Conservation (phyloP, 1,139 yeast genomes). For the Nadsonia commutata region DNA sequence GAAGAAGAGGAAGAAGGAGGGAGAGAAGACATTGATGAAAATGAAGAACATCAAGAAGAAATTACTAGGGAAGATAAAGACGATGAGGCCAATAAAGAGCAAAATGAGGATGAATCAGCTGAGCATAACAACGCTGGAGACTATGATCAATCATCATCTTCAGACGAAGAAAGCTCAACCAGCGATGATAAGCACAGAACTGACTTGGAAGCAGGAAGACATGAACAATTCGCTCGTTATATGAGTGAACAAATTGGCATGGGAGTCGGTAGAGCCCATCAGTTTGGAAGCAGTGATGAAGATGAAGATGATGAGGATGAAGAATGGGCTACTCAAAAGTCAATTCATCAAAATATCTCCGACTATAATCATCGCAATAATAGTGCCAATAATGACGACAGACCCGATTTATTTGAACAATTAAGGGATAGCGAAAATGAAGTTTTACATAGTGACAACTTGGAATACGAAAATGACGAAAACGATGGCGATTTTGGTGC, state of each 20-base stretch:
- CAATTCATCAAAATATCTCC: background rate
- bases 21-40: slow-evolving; percentile 7
- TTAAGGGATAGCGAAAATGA: slow-evolving; percentile 1
- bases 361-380: slow-evolving; percentile 8
- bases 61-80: background rate
- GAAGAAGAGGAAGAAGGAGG: slow-evolving; percentile 10
- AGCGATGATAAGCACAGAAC: background rate
- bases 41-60: slow-evolving; percentile 20
- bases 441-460: slow-evolving; percentile 8
- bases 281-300: slow-evolving; percentile 28
- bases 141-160: slow-evolving; percentile 41
- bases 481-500: slow-evolving; percentile 15
- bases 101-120: background rate
- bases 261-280: slow-evolving; percentile 15
- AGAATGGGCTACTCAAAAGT: background rate
- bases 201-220: background rate
- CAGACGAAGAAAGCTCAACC: slow-evolving; percentile 13
- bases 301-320: slow-evolving; percentile 30
- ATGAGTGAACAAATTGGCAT: slow-evolving; percentile 39
- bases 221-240: slow-evolving; percentile 52
- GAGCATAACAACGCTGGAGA: slow-evolving; percentile 30
- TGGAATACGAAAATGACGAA: slow-evolving; percentile 13
- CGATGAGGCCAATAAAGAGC: background rate
- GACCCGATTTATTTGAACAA: slow-evolving; percentile 5
- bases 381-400: slow-evolving; percentile 8